Conservation (phyloP, 805 yeast genomes). For the Lipomyces kockii region DNA sequence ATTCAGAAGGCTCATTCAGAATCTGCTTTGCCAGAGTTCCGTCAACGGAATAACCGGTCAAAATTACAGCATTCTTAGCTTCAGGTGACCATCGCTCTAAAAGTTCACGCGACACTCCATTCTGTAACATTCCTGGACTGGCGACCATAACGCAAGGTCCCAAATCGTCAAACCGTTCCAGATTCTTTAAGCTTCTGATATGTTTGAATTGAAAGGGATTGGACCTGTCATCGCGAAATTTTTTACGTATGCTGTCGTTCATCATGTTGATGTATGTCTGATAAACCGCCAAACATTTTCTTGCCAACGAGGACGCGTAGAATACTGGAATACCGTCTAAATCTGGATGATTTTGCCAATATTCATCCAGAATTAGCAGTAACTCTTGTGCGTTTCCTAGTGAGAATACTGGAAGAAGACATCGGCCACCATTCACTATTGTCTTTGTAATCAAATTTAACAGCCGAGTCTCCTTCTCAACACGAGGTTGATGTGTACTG, state of each 20-base stretch:
- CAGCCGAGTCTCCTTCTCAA: constrained; percentile 79
- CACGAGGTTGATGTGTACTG: constrained; percentile 90
- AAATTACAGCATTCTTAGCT: constrained; percentile 79
- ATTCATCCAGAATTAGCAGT: constrained; percentile 86
- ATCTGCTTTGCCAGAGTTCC: constrained; percentile 96
- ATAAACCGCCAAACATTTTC: constrained; percentile 95
- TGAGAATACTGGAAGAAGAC: constrained; percentile 92
- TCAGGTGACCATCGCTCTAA: constrained; percentile 98
- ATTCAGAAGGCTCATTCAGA: constrained; percentile 86
- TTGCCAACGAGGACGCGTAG: constrained; percentile 91
- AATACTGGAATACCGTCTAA: constrained; percentile 80
- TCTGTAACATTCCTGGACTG: constrained; percentile 96
- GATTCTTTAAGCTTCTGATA: constrained; percentile 74
- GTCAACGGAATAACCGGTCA: constrained; percentile 98
- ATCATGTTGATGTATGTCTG: constrained; percentile 96
- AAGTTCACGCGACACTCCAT: constrained; percentile 89
- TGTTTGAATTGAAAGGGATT: constrained; percentile 92
- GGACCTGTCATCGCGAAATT: constrained; percentile 73
- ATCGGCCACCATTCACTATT: constrained; percentile 84
- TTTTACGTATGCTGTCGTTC: constrained; percentile 85
- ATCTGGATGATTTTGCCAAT: constrained; percentile 86
- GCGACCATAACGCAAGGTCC: constrained; percentile 97
- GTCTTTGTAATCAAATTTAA: constrained; percentile 85
- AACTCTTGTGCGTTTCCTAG: constrained; percentile 96
- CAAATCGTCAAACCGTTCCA: constrained; percentile 86